Evolutionary conservation across 2,329 filamentous ascomycete genomes (phyloP).

Genomic region (Talaromyces funiculosus): DNA sequence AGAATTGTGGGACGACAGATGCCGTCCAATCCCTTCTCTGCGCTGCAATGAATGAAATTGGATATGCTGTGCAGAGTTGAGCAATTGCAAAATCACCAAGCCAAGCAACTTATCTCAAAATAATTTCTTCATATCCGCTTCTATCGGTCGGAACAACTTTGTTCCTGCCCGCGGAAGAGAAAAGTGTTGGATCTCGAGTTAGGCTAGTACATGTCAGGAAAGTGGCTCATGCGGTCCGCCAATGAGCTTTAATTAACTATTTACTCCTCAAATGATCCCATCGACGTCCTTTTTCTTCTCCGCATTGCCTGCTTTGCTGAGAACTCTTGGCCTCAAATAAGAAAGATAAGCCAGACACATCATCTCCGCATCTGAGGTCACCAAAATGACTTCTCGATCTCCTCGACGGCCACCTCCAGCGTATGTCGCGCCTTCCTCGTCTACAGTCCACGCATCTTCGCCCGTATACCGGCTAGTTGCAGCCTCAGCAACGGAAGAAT

Average conservation of each 20-base stretch:
- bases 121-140: constrained; percentile 16
- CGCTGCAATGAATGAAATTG: constrained; percentile 11
- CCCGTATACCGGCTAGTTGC: constrained; percentile 34
- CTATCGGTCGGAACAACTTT: constrained; percentile 13
- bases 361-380: neutral
- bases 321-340: neutral
- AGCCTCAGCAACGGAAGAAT: constrained; percentile 25
- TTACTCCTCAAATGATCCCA: neutral
- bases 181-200: neutral
- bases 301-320: neutral
- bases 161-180: constrained; percentile 2
- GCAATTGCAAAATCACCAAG: neutral
- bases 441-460: constrained; percentile 31
- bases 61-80: neutral
- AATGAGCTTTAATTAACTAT: neutral
- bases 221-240: neutral
- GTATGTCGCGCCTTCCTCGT: constrained; percentile 32
- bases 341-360: neutral
- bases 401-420: constrained; percentile 33
- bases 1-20: neutral
- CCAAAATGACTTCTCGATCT: constrained; percentile 21
- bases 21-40: constrained; percentile 10
- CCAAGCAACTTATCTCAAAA: constrained; percentile 10
- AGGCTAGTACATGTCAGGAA: neutral
- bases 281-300: neutral